A percentile compares a stretch with the other conserved stretches of the same genome.
These are phyloP conservation scores for Leptographium wingfieldii DNA, from an alignment of 2,329 filamentous ascomycete species.

Conservation along the genomic window DNA sequence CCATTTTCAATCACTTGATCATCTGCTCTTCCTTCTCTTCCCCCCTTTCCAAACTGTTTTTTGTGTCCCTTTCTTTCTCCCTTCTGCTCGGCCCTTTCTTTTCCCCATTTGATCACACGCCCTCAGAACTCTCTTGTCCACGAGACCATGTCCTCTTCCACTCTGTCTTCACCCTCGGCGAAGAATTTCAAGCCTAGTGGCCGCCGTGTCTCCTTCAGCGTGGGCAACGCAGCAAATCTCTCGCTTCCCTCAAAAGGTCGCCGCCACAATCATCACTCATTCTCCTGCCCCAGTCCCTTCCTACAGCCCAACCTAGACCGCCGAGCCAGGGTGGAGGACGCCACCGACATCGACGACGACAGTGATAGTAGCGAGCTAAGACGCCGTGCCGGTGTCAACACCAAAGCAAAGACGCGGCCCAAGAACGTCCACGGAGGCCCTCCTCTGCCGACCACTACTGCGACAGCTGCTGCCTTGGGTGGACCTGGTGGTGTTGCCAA, in stretches of 20 bases:
- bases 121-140: not conserved
- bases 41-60: not conserved
- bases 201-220: conserved; percentile 9
- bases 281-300: not conserved
- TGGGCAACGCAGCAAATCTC: not conserved
- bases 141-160: conserved; percentile 6
- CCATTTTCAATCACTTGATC: not conserved
- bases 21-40: not conserved
- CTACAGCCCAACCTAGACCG: not conserved
- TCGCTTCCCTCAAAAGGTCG: not conserved
- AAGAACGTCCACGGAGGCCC: not conserved
- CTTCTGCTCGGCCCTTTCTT: not conserved
- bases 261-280: not conserved
- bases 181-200: not conserved
- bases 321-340: conserved; percentile 7
- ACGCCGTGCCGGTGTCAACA: not conserved
- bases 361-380: not conserved
- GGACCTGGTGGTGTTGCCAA: not conserved
- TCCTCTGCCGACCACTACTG: conserved; percentile 2
- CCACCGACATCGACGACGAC: not conserved
- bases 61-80: not conserved
- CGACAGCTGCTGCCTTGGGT: conserved; percentile 6
- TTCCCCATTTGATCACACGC: not conserved
- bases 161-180: not conserved
- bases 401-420: not conserved